phyloP scores from a whole-genome alignment of 2,329 filamentous ascomycete genomes.

The Neoarthrinium moseri region DNA sequence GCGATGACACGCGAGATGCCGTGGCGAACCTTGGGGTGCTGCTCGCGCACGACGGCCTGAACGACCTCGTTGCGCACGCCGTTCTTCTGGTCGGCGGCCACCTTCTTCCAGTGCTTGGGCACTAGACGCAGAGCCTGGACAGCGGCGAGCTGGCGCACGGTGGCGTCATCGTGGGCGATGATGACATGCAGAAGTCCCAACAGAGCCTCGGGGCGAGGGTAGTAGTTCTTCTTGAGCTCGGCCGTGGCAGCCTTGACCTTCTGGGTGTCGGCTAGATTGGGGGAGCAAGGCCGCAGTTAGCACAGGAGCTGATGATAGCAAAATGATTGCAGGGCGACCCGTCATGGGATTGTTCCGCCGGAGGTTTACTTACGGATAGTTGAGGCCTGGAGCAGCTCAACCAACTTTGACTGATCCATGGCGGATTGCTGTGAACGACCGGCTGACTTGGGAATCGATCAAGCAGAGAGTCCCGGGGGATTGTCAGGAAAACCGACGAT shows the following conservation, averaged over 20 bases:
- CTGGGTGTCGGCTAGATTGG: constrained; percentile 73
- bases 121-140: constrained; percentile 86
- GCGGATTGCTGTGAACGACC: too few species aligned
- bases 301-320: constrained; percentile 38
- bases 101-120: constrained; percentile 78
- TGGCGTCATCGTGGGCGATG: constrained; percentile 69
- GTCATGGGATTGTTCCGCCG: not conserved
- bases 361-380: constrained; percentile 70
- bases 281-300: too few species aligned
- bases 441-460: too few species aligned
- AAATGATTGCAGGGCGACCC: constrained; percentile 1
- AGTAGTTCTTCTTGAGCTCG: constrained; percentile 90
- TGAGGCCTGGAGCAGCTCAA: constrained; percentile 82
- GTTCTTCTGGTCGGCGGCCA: constrained; percentile 73
- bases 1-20: constrained; percentile 86
- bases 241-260: constrained; percentile 87
- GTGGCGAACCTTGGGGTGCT: constrained; percentile 74
- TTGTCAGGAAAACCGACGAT: not conserved
- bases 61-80: constrained; percentile 80
- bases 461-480: too few species aligned
- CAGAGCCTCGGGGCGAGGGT: constrained; percentile 80
- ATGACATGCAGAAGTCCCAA: constrained; percentile 85
- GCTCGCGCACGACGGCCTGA: constrained; percentile 79
- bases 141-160: constrained; percentile 84
- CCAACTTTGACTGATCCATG: constrained; percentile 83